Base-by-base conservation (phyloP, 179 eudicot genomes). In the Beta macrorhiza region DNA sequence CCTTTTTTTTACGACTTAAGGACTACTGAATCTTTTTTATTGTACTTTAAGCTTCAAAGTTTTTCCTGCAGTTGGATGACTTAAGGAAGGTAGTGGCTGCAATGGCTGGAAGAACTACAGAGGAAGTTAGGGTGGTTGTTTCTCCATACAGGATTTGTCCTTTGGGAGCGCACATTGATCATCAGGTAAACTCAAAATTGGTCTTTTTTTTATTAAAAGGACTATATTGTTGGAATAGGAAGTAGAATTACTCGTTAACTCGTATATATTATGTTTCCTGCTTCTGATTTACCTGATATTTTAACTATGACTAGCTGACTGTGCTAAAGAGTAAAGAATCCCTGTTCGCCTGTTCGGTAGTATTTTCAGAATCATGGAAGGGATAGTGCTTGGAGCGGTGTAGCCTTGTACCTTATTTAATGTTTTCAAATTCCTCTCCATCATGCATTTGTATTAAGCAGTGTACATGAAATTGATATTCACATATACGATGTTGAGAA, bases 101-200 rank as follows among this genome's bases (percentile, higher is more conserved):
- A 77, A 87, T 93, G 88, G 79, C 97, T 57, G 91, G 91, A 68
- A 86, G 81, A 84, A 83, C 76, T 84, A 25, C 77, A 32, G 79
- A 88, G 71, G 92, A 94, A 45, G 99, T 94, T 70, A 91, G 87
- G 80, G 88, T 94, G 67, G 97, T 90, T 74, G 91, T 91, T 53
- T 94, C 99, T 52, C 99, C 99, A 37, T 97, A 94, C 81, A 93
- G 99, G 85, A 94, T 97, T 83, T 97, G 99, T 91, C 99, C 99
- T 56, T 78, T 97, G 59, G 99, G 99, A 82, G 99, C 99, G 78
- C 99, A 97, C 83, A 91, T 97, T 85, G 99, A 97, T 85, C 99
- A 97, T 89, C 99, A 97, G 97, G 99, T 93, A 32, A 62, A 81
- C 76, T 80, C 25, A 65, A n/a, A 20, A 7, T 44, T 77, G 53